Evolutionary conservation across 2,329 filamentous ascomycete genomes (phyloP).

Genomic region (Stagonosporopsis cucurbitacearum): DNA sequence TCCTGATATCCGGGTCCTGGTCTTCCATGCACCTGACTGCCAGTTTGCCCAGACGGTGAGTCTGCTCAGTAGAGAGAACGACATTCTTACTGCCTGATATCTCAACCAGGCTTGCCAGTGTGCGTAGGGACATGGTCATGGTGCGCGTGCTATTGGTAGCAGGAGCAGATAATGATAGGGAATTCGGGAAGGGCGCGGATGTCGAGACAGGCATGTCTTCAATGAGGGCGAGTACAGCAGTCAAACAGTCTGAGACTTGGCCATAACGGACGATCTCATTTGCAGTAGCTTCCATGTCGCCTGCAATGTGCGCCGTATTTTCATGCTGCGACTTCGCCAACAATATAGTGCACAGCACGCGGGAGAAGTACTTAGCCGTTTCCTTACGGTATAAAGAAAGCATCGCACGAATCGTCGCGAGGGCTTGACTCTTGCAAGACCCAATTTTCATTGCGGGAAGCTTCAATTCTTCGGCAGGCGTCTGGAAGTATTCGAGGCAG

Average conservation of each 20-base stretch:
- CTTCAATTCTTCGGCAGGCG: slow-evolving; percentile 55
- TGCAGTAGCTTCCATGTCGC: slow-evolving; percentile 74
- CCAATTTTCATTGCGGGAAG: slow-evolving; percentile 69
- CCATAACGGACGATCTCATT: slow-evolving; percentile 73
- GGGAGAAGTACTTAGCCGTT: slow-evolving; percentile 71
- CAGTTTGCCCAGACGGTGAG: slow-evolving; percentile 47
- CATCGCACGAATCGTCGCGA: slow-evolving; percentile 75
- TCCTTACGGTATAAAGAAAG: slow-evolving; percentile 70
- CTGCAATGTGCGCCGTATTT: slow-evolving; percentile 72
- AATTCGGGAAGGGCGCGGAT: slow-evolving; percentile 37
- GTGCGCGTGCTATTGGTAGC: slow-evolving; percentile 37
- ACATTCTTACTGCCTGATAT: slow-evolving; percentile 43
- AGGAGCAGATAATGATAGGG: slow-evolving; percentile 41
- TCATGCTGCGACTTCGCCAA: slow-evolving; percentile 71
- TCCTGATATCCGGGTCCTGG: slow-evolving; percentile 54
- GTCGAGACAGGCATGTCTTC: slow-evolving; percentile 39
- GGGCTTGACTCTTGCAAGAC: slow-evolving; percentile 75
- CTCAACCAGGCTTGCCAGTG: slow-evolving; percentile 47
- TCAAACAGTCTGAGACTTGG: slow-evolving; percentile 61
- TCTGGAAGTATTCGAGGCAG: slow-evolving; percentile 75
- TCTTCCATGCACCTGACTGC: slow-evolving; percentile 49
- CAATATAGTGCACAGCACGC: slow-evolving; percentile 71
- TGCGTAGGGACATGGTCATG: slow-evolving; percentile 49
- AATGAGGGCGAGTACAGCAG: slow-evolving; percentile 48
- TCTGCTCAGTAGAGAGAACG: slow-evolving; percentile 42